Conservation (phyloP, 305 asterid genomes). For the Solanum hybrid region DNA sequence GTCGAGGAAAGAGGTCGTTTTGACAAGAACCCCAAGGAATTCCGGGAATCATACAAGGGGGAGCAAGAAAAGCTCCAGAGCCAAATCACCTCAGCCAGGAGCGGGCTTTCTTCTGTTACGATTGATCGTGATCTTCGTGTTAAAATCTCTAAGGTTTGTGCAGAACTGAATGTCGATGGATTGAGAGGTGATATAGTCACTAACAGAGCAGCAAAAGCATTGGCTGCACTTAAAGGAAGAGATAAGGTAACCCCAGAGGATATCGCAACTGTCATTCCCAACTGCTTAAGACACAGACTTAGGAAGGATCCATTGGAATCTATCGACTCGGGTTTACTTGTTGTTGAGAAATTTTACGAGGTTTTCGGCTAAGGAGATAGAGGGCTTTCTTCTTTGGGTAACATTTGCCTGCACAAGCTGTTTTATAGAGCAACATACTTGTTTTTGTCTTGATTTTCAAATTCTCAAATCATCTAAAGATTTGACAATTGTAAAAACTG, state of each 20-base stretch:
- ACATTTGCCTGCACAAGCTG: background rate
- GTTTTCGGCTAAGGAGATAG: slow-evolving; percentile 48
- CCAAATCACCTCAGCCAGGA: slow-evolving; percentile 80
- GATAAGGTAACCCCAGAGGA: slow-evolving; percentile 70
- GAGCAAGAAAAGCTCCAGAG: slow-evolving; percentile 84
- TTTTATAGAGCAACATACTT: background rate
- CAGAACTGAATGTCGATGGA: slow-evolving; percentile 89
- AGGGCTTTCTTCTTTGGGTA: background rate
- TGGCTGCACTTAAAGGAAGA: slow-evolving; percentile 86
- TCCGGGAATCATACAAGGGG: slow-evolving; percentile 50
- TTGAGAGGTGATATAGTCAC: slow-evolving; percentile 88
- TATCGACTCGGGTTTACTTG: slow-evolving; percentile 84
- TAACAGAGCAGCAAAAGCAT: slow-evolving; percentile 78
- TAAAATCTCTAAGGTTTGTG: slow-evolving; percentile 80
- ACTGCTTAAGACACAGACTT: slow-evolving; percentile 91
- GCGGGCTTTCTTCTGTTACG: slow-evolving; percentile 42
- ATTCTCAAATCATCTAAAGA: background rate
- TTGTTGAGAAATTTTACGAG: slow-evolving; percentile 85
- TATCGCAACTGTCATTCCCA: slow-evolving; percentile 82
- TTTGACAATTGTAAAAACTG: background rate
- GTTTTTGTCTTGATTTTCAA: background rate
- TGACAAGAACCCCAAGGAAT: slow-evolving; percentile 72
- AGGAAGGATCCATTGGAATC: slow-evolving; percentile 92
- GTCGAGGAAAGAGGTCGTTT: slow-evolving; percentile 88
- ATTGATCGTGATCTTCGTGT: slow-evolving; percentile 73